A percentile compares a stretch with the other conserved stretches of the same genome.
Conservation (phyloP, 345 rosid species). For the Pistacia atlantica region DNA sequence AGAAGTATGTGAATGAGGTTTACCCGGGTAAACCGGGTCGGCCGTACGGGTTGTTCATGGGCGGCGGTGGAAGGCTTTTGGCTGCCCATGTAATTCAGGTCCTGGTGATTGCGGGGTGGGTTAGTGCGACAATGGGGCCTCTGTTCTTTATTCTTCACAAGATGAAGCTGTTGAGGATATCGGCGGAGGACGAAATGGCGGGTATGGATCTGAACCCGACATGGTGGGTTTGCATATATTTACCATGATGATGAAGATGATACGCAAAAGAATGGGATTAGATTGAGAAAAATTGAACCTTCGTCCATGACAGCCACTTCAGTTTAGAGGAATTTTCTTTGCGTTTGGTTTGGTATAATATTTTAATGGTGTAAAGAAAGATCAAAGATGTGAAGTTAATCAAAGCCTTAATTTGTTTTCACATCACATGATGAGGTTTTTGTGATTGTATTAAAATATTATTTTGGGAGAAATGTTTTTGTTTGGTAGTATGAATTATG, state of each 20-base stretch:
- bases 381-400: no score
- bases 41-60: constrained; percentile 78
- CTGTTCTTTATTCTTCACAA: constrained; percentile 58
- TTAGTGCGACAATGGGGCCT: constrained; percentile 84
- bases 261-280: constrained; percentile 28
- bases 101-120: constrained; percentile 74
- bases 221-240: constrained; percentile 86
- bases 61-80: constrained; percentile 80
- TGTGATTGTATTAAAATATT: no score
- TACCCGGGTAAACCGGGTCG: constrained; percentile 42
- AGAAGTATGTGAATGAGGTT: constrained; percentile 57
- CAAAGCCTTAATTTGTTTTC: no score
- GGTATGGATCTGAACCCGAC: constrained; percentile 85
- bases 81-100: constrained; percentile 82
- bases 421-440: no score
- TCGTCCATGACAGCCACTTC: constrained; percentile 28
- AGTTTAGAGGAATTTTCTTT: constrained; percentile 10
- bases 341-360: not conserved
- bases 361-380: not conserved
- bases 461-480: no score
- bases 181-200: constrained; percentile 70
- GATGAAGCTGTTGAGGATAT: constrained; percentile 67
- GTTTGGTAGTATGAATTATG: no score
- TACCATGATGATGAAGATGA: constrained; percentile 75
- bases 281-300: constrained; percentile 41